phyloP scores from a whole-genome alignment of 2,329 filamentous ascomycete species.

The Paecilomyces niveus region DNA sequence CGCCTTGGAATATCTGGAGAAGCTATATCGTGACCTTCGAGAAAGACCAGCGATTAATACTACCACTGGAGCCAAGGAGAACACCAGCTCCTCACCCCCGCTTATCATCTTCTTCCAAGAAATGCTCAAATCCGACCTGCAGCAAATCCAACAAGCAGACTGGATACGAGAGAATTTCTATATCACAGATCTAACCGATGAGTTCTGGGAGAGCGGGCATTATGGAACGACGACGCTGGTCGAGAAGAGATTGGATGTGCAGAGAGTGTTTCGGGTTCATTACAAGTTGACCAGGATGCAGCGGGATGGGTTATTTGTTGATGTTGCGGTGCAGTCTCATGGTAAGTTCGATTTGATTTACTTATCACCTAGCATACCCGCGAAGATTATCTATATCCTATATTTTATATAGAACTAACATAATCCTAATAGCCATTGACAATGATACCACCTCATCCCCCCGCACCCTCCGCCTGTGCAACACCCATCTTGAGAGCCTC shows the following conservation, averaged over 20 bases:
- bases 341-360: background rate
- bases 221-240: conserved; percentile 51
- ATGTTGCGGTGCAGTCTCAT: conserved; percentile 23
- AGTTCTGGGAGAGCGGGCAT: conserved; percentile 38
- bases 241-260: conserved; percentile 40
- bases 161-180: conserved; percentile 46
- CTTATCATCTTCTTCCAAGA: conserved; percentile 48
- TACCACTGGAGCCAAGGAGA: conserved; percentile 9
- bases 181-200: conserved; percentile 40
- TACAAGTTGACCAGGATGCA: conserved; percentile 45
- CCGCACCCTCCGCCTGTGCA: conserved; percentile 43
- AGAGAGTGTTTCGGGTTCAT: conserved; percentile 44
- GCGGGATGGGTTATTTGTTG: conserved; percentile 51
- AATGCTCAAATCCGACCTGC: conserved; percentile 42
- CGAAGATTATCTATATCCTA: too few species aligned
- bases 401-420: background rate
- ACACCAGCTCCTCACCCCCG: background rate
- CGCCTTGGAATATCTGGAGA: conserved; percentile 33
- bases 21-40: conserved; percentile 14
- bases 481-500: conserved; percentile 53
- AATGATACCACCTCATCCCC: too few species aligned
- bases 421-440: too few species aligned
- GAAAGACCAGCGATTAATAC: conserved; percentile 6
- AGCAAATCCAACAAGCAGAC: conserved; percentile 33
- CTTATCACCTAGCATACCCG: too few species aligned